These are phyloP conservation scores for Trichoderma virens DNA, from an alignment of 495 filamentous ascomycete genomes.

Conservation along the genomic window DNA sequence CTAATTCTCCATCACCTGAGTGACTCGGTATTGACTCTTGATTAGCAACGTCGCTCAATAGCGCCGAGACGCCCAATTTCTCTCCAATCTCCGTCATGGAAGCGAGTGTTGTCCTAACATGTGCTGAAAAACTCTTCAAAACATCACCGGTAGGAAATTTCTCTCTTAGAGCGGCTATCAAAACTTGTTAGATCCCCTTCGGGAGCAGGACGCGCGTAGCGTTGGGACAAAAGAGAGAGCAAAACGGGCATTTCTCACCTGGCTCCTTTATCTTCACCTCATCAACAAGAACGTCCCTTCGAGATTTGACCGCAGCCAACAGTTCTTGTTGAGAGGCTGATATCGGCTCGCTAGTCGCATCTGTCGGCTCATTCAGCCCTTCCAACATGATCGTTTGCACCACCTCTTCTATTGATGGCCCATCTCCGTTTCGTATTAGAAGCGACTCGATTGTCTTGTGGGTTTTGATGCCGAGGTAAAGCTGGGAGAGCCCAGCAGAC, in stretches of 20 bases:
- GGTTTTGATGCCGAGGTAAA: conserved; percentile 81
- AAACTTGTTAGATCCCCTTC: conserved; percentile 29
- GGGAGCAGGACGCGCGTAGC: conserved; percentile 42
- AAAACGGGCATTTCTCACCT: background rate
- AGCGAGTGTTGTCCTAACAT: conserved; percentile 69
- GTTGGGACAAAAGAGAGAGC: background rate
- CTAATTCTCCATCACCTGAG: background rate
- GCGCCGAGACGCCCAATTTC: conserved; percentile 7
- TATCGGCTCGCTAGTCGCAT: conserved; percentile 43
- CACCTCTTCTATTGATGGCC: conserved; percentile 53
- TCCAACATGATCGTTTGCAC: conserved; percentile 48
- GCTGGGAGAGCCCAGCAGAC: conserved; percentile 58
- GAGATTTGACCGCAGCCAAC: conserved; percentile 51
- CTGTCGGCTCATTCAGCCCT: conserved; percentile 64
- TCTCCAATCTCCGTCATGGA: conserved; percentile 15
- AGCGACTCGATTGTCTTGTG: conserved; percentile 74
- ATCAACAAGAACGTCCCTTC: conserved; percentile 58
- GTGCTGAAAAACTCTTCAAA: conserved; percentile 60
- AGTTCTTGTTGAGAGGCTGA: conserved; percentile 49
- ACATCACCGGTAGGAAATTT: conserved; percentile 81
- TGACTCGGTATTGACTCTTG: background rate
- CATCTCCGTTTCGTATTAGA: conserved; percentile 49
- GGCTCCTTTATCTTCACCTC: conserved; percentile 30
- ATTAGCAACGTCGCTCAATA: background rate
- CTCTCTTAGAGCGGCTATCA: conserved; percentile 48